Base-by-base conservation (phyloP, 148 eudicot species). In the Rhododendron molle region DNA sequence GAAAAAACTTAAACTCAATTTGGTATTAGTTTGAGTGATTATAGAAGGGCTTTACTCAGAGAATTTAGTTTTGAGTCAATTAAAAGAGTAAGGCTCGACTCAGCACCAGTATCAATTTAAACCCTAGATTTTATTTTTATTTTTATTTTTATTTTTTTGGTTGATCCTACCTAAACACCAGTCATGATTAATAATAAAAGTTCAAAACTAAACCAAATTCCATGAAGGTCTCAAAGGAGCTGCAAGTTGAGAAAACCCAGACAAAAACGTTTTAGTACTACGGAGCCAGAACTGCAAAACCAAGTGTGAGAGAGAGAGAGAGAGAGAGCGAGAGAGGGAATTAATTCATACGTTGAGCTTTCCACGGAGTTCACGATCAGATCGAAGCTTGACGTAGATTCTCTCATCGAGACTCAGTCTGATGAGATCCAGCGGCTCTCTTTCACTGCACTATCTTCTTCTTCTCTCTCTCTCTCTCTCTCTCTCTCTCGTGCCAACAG, bases 381-480 rank as follows among this genome's bases (percentile, higher is more conserved):
- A 30, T 32, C 71, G 46, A 36, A 81, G 83, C 83, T 81, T 81
- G 83, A 81, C 71, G 47, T 81, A 56, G 83, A 80, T 80, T 80
- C 83, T 80, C 83, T 80, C 65, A 52, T 80, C 83, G 44, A 81
- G 71, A 38, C 34, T 32, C 26, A 52, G 69, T 36, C 69, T 30
- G 46, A 81, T 81, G 71, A 81, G 83, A 81, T 56, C 83, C 15
- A 56, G 71, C 14, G 71, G 83, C 21, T 81, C 21, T 81, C 83
- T 81, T 81, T 81, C 30, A 56, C 67, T 18, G 83, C 71, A 46
- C 83, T 81, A 11, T 81, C 83, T 56, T 81, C 83, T 56, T 81
- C 71, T 47, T 71, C 73, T 28, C 71, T n/a, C 30, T 62, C 71
- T 8, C 71, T n/a, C 71, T 69, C 74, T 28, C 74, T 69, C 74